Evolutionary conservation across 345 rosid species (phyloP), one percentile per base, ranked within the genome.

Genomic region (Balakata baccata): DNA sequence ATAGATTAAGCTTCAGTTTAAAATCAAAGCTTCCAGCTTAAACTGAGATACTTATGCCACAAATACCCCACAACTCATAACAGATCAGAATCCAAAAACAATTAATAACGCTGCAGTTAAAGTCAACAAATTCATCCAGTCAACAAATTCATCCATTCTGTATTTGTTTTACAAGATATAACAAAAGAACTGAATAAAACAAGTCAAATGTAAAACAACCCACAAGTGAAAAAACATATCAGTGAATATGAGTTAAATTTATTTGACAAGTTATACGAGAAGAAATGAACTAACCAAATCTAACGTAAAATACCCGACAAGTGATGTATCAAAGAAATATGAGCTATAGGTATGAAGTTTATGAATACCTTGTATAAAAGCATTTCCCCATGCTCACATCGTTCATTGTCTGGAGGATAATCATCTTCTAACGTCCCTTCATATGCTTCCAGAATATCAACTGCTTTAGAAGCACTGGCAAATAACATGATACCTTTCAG

Each of bases 361-460:
- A 54, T 5, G 25, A 11, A 64, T 86, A 96, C 99, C 99, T 96
- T 96, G 78, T 96, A 96, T 57, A 93, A 79, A 77, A 93, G 94
- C 99, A 96, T 92, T 87, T 96, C 99, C 58, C 97, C 92, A 83
- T 93, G 98, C 77, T 96, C 99, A 77, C 89, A 84, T 13, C 91
- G 91, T 84, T 93, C 99, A 85, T 90, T 91, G 65, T 93, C 99
- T 2, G 99, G 99, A 58, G 99, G 99, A 79, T 90, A 85, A 84
- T 93, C 99, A 84, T 91, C 99, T 78, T 96, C 99, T 59, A 93
- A 84, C 52, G 99, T 96, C 77, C 99, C 99, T 87, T 96, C 99
- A 85, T 87, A 96, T 54, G 99, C 98, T 71, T 96, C 98, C 82
- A 96, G 83, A 85, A 93, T 93, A 54, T 96, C 99, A 85, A 96